Conservation (phyloP, 805 yeast genomes). For the Candida andamanensis region DNA sequence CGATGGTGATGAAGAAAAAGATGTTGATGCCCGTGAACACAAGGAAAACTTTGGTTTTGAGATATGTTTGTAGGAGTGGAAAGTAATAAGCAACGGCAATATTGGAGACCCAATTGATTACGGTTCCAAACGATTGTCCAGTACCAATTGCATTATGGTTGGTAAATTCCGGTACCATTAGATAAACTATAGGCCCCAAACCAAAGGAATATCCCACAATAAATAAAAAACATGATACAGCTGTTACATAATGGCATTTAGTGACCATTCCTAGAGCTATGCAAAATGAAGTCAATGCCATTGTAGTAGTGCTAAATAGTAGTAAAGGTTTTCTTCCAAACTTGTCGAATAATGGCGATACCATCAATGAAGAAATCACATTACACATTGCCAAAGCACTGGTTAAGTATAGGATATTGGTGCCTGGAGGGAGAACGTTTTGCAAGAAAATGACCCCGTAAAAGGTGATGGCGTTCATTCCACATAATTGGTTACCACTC, state of each 20-base stretch:
- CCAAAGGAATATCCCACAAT: conserved; percentile 32
- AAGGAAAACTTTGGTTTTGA: conserved; percentile 27
- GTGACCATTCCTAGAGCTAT: conserved; percentile 22
- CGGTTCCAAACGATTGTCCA: conserved; percentile 33
- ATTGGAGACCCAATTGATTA: conserved; percentile 31
- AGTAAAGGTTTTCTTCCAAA: conserved; percentile 59
- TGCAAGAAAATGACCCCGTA: conserved; percentile 82
- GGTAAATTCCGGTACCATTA: conserved; percentile 34
- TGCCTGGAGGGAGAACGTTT: conserved; percentile 50
- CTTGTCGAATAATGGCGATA: conserved; percentile 67
- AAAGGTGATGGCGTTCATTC: conserved; percentile 85
- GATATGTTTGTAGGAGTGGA: conserved; percentile 20
- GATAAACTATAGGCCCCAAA: conserved; percentile 33
- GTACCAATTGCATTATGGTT: conserved; percentile 26
- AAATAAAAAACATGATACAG: conserved; percentile 26
- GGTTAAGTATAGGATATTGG: conserved; percentile 44
- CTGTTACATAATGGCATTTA: conserved; percentile 16
- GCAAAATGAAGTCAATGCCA: conserved; percentile 19
- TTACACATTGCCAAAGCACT: conserved; percentile 70
- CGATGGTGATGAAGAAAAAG: conserved; percentile 16
- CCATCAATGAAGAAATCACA: conserved; percentile 58
- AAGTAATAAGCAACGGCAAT: conserved; percentile 28
- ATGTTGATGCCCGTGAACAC: conserved; percentile 20
- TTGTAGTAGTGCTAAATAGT: conserved; percentile 17
- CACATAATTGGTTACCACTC: conserved; percentile 47